Evolutionary conservation across 345 rosid genomes (phyloP), one percentile per base, ranked within the genome.

Genomic region (Cardamine chenopodiifolia): DNA sequence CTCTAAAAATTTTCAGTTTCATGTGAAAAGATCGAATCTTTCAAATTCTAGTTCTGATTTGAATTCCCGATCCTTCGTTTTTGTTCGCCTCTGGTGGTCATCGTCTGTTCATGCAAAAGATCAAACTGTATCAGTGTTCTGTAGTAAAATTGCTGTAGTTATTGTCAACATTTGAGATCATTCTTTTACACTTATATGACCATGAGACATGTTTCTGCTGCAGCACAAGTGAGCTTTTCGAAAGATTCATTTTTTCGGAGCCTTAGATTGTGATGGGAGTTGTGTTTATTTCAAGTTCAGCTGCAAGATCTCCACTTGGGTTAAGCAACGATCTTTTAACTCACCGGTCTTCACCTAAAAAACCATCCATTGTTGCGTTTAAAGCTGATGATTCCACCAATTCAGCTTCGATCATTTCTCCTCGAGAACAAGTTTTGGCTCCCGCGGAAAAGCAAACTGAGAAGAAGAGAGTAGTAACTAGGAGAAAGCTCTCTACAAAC

Each of bases 231-330:
- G 52, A 25, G 53, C 5, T 54, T 18, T 69, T 23, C 2, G 62
- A 42, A 76, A 77, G 75, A 18, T 52, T 69, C 28, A 23, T 48
- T 10, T 48, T 40, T 54, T 23, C 25, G n/a, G 71, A 80, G 81
- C 65, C 66, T 80, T 40, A 76, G 48, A 77, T 83, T 70, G 90
- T 80, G 48, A 94, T 94, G 98, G 98, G 92, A 87, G 93, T 90
- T 76, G 87, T 94, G 62, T 83, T 86, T 62, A 74, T 90, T 62
- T 90, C 97, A 74, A 94, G 92, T 81, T 85, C 98, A 63, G 92
- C 92, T 68, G 83, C 96, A 26, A 81, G 88, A 67, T 81, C 93
- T 8, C 87, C 90, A 17, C 44, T 91, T 17, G 88, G 97, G 65
- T 78, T 87, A 37, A 68, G 82, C 81, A 62, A 70, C 6, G 83